Percentiles rank a stretch among this genome's conserved stretches.
Conservation (phyloP, 2,329 filamentous ascomycete genomes). For the Alternaria infectoria region DNA sequence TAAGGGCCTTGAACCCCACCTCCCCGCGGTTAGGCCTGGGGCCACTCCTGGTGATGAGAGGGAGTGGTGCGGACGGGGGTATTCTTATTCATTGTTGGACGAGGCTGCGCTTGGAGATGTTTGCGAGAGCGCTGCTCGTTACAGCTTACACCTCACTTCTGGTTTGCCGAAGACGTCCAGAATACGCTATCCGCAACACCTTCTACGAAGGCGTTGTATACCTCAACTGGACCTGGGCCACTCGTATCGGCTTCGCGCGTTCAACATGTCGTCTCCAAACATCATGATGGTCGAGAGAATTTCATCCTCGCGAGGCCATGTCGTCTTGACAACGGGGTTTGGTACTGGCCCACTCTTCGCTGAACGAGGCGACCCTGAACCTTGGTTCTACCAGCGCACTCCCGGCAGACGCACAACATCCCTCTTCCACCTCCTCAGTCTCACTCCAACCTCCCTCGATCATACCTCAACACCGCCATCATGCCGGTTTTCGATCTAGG, state of each 20-base stretch:
- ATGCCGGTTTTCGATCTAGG: background rate
- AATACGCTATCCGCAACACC: background rate
- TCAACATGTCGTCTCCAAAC: background rate
- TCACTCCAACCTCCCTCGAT: background rate
- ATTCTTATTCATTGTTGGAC: background rate
- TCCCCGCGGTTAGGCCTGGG: slow-evolving; percentile 4
- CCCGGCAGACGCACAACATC: background rate
- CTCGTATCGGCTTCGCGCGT: background rate
- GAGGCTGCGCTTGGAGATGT: background rate
- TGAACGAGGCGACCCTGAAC: background rate
- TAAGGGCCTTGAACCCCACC: background rate
- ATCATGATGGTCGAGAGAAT: background rate
- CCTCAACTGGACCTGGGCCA: background rate
- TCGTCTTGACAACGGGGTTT: background rate
- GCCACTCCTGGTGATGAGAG: background rate
- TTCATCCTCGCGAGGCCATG: background rate
- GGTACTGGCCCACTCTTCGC: background rate
- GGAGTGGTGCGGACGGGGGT: background rate
- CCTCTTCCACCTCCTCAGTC: background rate
- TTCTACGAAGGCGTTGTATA: background rate
- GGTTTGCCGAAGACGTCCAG: background rate
- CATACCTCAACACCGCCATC: background rate
- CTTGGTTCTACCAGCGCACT: background rate
- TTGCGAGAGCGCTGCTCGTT: background rate
- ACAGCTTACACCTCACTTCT: background rate